Conservation (phyloP, 2,329 filamentous ascomycete genomes). For the Calonectria hongkongensis region DNA sequence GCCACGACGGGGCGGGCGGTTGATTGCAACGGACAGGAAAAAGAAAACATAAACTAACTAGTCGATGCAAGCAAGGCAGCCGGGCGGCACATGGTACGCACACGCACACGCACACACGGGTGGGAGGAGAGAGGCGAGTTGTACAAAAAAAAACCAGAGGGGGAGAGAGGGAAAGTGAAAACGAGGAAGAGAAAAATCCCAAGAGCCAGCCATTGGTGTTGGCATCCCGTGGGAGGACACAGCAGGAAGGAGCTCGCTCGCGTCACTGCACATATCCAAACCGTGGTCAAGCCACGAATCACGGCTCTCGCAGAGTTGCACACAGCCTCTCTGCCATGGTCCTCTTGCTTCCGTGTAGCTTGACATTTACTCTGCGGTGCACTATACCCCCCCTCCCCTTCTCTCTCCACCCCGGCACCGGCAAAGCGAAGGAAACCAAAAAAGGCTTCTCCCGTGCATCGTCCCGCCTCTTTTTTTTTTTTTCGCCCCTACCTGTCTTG, state of each 20-base stretch:
- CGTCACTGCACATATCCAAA: conserved; percentile 11
- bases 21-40: conserved; percentile 25
- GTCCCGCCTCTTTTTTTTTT: conserved; percentile 13
- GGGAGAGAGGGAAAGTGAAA: neutral
- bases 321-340: conserved; percentile 2
- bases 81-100: conserved; percentile 16
- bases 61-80: conserved; percentile 26
- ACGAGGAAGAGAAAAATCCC: neutral
- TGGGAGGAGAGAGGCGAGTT: conserved; percentile 4
- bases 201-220: conserved; percentile 4
- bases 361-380: conserved; percentile 21
- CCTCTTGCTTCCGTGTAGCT: conserved; percentile 19
- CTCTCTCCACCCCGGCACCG: conserved; percentile 21
- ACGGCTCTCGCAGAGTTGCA: conserved; percentile 22
- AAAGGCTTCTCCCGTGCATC: conserved; percentile 25
- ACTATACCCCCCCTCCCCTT: conserved; percentile 14
- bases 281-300: conserved; percentile 20
- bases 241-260: conserved; percentile 13
- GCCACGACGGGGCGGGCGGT: conserved; percentile 16
- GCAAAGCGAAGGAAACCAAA: conserved; percentile 29
- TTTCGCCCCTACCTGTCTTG: no score
- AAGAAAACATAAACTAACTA: conserved; percentile 33
- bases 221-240: neutral
- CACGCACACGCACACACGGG: conserved; percentile 9
- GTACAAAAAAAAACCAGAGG: neutral